A percentile compares a stretch with the other conserved stretches of the same genome.
These are phyloP conservation scores for Eimeria sp. DNA, from an alignment of 169 alveolate species.

Conservation along the genomic window DNA sequence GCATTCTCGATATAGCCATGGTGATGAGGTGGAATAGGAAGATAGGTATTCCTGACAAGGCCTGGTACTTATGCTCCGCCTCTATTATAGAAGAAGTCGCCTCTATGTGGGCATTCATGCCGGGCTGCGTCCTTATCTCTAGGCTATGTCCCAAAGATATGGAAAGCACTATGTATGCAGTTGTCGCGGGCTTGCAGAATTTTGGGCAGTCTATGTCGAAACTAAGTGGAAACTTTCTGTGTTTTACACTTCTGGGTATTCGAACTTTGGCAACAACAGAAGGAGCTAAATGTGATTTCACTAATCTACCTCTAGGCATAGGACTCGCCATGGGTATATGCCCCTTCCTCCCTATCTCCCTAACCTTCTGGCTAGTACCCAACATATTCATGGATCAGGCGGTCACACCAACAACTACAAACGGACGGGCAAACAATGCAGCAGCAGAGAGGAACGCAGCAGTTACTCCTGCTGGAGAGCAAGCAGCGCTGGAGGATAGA, in stretches of 20 bases:
- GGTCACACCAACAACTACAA: not conserved
- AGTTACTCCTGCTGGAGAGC: not conserved
- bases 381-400: conserved; percentile 66
- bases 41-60: conserved; percentile 78
- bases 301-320: conserved; percentile 46
- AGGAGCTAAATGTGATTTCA: conserved; percentile 62
- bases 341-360: conserved; percentile 73
- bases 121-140: conserved; percentile 70
- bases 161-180: conserved; percentile 80
- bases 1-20: conserved; percentile 70
- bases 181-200: conserved; percentile 79
- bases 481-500: not conserved
- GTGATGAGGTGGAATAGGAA: conserved; percentile 70
- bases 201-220: conserved; percentile 68
- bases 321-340: conserved; percentile 31
- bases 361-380: conserved; percentile 80
- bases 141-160: conserved; percentile 64
- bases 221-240: conserved; percentile 70
- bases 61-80: conserved; percentile 74
- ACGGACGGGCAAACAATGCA: not conserved
- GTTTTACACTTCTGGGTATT: conserved; percentile 50
- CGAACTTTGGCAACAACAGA: conserved; percentile 50
- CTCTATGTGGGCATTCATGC: conserved; percentile 81
- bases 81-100: conserved; percentile 74
- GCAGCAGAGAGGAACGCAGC: not conserved